phyloP scores from a whole-genome alignment of 495 filamentous ascomycete genomes.

The Usnea hakonensis region DNA sequence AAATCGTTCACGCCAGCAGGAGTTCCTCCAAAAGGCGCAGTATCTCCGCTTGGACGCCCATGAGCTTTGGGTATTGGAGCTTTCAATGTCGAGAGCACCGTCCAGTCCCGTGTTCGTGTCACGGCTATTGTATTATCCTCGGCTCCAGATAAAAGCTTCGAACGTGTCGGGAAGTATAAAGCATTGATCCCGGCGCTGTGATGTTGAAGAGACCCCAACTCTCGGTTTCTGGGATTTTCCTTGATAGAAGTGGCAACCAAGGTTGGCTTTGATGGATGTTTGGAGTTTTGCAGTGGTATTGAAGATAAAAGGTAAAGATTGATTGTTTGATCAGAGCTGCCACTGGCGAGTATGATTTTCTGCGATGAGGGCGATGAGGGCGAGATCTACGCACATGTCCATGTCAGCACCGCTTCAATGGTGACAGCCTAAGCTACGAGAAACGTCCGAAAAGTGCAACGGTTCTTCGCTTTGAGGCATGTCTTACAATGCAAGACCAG shows the following conservation, averaged over 20 bases:
- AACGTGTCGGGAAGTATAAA: constrained; percentile 73
- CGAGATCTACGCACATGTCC: not conserved
- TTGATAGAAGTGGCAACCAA: constrained; percentile 60
- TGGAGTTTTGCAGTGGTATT: constrained; percentile 48
- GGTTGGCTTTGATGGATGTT: constrained; percentile 46
- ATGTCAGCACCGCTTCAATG: constrained; percentile 24
- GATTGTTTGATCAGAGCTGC: constrained; percentile 85
- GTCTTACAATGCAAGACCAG: not conserved
- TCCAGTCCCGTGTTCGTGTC: constrained; percentile 81
- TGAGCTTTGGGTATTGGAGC: constrained; percentile 75
- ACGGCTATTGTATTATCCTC: constrained; percentile 88
- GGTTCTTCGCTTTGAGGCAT: not conserved
- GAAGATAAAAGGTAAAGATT: constrained; percentile 89
- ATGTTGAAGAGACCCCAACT: constrained; percentile 79
- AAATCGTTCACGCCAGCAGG: constrained; percentile 91
- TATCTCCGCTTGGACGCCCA: constrained; percentile 84
- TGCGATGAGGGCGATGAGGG: constrained; percentile 51
- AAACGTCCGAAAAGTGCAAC: not conserved
- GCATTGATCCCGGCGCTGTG: constrained; percentile 73
- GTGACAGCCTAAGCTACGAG: constrained; percentile 47
- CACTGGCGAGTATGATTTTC: constrained; percentile 80
- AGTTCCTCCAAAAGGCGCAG: constrained; percentile 71
- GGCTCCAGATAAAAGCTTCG: constrained; percentile 74
- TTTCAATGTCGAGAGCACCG: constrained; percentile 80
- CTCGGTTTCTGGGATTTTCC: constrained; percentile 78